Conservation (phyloP, 192 early-diverging fungal genomes). For the Phlyctochytrium planicorne region DNA sequence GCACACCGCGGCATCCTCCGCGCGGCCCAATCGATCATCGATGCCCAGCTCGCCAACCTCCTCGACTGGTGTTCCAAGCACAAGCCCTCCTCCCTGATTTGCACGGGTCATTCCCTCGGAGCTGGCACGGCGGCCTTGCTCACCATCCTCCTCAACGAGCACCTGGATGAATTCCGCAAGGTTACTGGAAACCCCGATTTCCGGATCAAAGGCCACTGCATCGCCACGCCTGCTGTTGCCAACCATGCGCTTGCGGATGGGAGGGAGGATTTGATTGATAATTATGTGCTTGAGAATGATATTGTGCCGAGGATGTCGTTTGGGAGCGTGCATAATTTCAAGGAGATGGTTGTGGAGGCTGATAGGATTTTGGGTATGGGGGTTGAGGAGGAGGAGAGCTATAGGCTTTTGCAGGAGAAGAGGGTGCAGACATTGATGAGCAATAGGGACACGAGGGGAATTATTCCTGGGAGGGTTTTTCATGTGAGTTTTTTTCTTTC, state of each 20-base stretch:
- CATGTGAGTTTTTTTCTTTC: constrained; percentile 12
- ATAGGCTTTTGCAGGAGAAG: constrained; percentile 8
- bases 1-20: constrained; percentile 41
- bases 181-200: constrained; percentile 25
- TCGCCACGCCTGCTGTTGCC: constrained; percentile 40
- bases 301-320: constrained; percentile 36
- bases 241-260: constrained; percentile 26
- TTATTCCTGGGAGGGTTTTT: constrained; percentile 20
- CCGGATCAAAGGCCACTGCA: constrained; percentile 32
- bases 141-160: constrained; percentile 32
- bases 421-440: constrained; percentile 10
- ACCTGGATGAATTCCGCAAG: constrained; percentile 19
- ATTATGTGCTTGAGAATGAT: constrained; percentile 48
- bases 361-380: constrained; percentile 12
- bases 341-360: constrained; percentile 25
- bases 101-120: constrained; percentile 46
- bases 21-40: constrained; percentile 39
- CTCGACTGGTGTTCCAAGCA: constrained; percentile 34
- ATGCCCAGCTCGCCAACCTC: constrained; percentile 33
- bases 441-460: constrained; percentile 20
- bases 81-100: constrained; percentile 28
- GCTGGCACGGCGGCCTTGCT: constrained; percentile 36
- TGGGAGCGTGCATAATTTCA: constrained; percentile 21
- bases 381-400: constrained; percentile 18
- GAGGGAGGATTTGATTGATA: constrained; percentile 26